Base-by-base conservation (phyloP, 2,329 filamentous ascomycete genomes). In the Beauveria sp. region DNA sequence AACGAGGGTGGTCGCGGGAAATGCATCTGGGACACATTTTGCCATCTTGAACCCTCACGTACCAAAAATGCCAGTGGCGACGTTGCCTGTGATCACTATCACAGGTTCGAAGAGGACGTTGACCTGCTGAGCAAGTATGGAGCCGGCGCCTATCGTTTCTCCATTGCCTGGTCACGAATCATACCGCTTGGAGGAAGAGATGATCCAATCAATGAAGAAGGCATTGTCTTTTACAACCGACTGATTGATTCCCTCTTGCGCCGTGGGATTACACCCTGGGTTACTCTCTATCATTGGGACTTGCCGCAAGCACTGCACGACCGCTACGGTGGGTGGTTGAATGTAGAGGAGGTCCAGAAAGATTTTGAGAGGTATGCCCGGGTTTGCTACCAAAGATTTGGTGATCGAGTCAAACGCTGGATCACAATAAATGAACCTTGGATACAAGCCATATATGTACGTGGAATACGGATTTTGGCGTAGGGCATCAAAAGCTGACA, bases 211-310 rank as follows among this genome's bases (percentile, higher is more conserved):
- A 88, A 88, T 69, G 77, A 86, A 66, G 78, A 81, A 53, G 86
- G 85, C 1, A 68, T 88, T 12, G 75, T 79, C 31, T 83, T 84
- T 69, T 88, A 88, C 70, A 74, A 81, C 66, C 77, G 80, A 45
- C 77, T 88, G 40, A 81, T 87, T 26, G 82, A 88, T 64, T 80
- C 83, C 57, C 76, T 88, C 16, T 68, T 80, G 20, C 79, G 74
- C 3, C 79, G 81, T 12, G 83, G 80, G 24, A 87, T 88, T 64
- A 79, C 77, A 38, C 85, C 86, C 0, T 79, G 86, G 70, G 76
- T 87, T 45, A 88, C 86, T 0, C 75, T 89, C 1, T 87, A 83
- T 67, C 86, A 88, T 69, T 88, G 85, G 85, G 85, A 88, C 16
- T 64, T 74, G 0, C 75, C 75, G 0, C 73, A 74, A 16, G 69